Percentiles rank a stretch among this genome's conserved stretches.
phyloP scores from a whole-genome alignment of 768 basidiomycete species.

The Mycena floridula region DNA sequence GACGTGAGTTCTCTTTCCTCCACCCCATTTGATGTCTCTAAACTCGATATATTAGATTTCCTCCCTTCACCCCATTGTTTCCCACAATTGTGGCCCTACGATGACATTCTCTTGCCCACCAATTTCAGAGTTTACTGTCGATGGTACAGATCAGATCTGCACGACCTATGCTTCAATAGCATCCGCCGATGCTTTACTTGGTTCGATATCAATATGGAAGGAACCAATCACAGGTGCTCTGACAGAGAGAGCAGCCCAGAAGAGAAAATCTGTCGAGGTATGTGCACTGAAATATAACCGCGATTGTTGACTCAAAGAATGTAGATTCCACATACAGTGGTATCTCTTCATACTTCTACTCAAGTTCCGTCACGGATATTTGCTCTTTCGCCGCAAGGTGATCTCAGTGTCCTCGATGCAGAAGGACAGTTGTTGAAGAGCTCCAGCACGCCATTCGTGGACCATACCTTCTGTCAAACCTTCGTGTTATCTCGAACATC shows the following conservation, averaged over 20 bases:
- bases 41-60: background rate
- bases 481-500: background rate
- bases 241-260: background rate
- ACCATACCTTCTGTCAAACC: background rate
- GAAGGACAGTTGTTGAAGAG: background rate
- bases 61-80: background rate
- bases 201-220: background rate
- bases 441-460: background rate
- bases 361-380: background rate
- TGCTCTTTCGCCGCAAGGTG: background rate
- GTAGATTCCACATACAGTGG: background rate
- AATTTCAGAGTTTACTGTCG: background rate
- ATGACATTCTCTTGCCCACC: background rate
- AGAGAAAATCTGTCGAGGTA: background rate
- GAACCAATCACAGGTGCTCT: background rate
- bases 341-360: background rate
- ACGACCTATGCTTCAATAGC: background rate
- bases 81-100: background rate
- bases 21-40: background rate
- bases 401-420: background rate
- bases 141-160: background rate
- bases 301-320: background rate
- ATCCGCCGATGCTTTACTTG: background rate
- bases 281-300: background rate
- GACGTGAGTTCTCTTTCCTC: background rate